Conservation (phyloP, 169 alveolate species). For the Eimeria praecox region DNA sequence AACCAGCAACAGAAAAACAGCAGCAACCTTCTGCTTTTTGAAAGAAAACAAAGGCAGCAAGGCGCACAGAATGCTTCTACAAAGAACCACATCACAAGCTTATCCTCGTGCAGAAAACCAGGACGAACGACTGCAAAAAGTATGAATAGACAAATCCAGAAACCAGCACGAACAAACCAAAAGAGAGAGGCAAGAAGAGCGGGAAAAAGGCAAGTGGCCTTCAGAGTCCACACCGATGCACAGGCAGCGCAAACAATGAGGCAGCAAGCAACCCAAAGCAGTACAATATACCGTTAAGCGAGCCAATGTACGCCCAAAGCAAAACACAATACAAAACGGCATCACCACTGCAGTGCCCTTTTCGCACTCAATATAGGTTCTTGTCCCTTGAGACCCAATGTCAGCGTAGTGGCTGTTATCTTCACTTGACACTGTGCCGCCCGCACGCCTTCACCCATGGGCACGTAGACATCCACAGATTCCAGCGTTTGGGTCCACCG, state of each 20-base stretch:
- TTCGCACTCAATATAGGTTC: conserved; percentile 71
- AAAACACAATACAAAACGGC: not conserved
- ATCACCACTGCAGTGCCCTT: not conserved
- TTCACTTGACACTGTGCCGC: conserved; percentile 80
- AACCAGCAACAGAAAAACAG: conserved; percentile 80
- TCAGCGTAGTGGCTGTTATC: conserved; percentile 74
- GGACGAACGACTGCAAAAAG: not conserved
- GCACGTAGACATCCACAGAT: conserved; percentile 86
- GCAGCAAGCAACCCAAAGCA: not conserved
- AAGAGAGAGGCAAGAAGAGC: not conserved
- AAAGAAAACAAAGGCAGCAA: not conserved
- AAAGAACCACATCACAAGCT: not conserved
- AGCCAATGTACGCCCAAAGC: not conserved
- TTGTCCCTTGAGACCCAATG: conserved; percentile 80
- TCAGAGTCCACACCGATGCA: not conserved
- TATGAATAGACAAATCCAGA: not conserved
- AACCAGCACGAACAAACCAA: not conserved
- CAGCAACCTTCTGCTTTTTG: not conserved
- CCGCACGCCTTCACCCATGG: conserved; percentile 83
- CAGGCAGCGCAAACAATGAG: not conserved
- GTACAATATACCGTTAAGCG: not conserved
- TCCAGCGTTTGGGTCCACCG: conserved; percentile 86
- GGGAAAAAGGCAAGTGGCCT: not conserved
- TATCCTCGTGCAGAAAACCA: not conserved
- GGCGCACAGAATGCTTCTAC: not conserved